Evolutionary conservation across 2,329 filamentous ascomycete species (phyloP).

Genomic region (Tolypocladium pustulatum): DNA sequence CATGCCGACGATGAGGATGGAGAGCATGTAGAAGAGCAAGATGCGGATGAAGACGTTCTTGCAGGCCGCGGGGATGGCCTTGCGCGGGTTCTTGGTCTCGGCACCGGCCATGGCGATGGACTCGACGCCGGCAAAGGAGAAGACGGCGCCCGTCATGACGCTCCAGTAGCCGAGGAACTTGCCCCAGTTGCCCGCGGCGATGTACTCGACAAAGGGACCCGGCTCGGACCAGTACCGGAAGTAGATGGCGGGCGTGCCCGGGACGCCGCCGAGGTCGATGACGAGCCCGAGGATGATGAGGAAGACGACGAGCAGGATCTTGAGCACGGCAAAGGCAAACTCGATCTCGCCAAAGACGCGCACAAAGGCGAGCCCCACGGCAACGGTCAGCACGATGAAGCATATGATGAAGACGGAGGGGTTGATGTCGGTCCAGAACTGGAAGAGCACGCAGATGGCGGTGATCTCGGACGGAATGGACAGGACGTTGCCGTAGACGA

Average conservation of each 20-base stretch:
- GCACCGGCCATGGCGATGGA: conserved; percentile 51
- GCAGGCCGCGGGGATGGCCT: conserved; percentile 43
- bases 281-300: conserved; percentile 52
- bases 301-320: conserved; percentile 51
- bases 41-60: conserved; percentile 48
- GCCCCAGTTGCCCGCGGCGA: conserved; percentile 47
- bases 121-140: conserved; percentile 58
- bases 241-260: conserved; percentile 47
- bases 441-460: conserved; percentile 50
- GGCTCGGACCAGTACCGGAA: conserved; percentile 62
- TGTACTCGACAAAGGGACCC: conserved; percentile 56
- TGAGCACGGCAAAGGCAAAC: conserved; percentile 39
- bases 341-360: conserved; percentile 51
- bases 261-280: conserved; percentile 51
- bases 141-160: conserved; percentile 52
- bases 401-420: conserved; percentile 36
- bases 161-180: conserved; percentile 57
- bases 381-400: conserved; percentile 41
- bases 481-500: conserved; percentile 44
- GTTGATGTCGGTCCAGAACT: conserved; percentile 52
- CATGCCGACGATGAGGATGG: conserved; percentile 60
- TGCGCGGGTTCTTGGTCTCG: conserved; percentile 44
- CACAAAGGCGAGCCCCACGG: conserved; percentile 47
- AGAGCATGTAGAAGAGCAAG: conserved; percentile 51
- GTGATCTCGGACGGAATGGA: conserved; percentile 51